Conservation (phyloP, 2,329 filamentous ascomycete genomes). For the Cytospora piceae region DNA sequence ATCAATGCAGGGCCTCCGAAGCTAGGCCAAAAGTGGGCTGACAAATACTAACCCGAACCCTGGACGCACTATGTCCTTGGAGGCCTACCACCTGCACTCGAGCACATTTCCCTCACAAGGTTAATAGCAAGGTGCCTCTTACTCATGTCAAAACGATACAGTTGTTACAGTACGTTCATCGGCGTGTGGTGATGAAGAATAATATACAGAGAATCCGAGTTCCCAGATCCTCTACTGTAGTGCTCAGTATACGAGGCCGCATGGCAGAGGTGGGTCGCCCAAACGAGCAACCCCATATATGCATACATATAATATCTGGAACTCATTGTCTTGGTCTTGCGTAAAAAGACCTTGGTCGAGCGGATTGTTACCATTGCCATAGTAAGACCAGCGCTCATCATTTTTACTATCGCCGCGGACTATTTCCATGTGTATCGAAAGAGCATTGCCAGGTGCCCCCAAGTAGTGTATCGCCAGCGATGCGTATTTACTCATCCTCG, state of each 20-base stretch:
- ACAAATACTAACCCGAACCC: background rate
- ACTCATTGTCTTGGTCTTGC: too few species aligned
- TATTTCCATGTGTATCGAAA: background rate
- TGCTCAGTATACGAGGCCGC: too few species aligned
- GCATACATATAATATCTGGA: too few species aligned
- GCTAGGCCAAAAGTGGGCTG: slow-evolving; percentile 2
- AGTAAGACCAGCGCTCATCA: background rate
- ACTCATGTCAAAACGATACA: too few species aligned
- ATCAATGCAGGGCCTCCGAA: background rate
- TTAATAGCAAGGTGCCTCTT: too few species aligned
- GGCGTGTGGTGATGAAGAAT: too few species aligned
- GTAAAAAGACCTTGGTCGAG: background rate
- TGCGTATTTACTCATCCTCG: background rate
- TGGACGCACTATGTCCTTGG: background rate
- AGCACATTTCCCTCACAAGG: too few species aligned
- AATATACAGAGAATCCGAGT: too few species aligned
- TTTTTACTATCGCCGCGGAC: background rate
- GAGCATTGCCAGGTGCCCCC: background rate
- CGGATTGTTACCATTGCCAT: background rate
- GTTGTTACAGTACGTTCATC: too few species aligned
- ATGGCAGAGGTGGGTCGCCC: too few species aligned
- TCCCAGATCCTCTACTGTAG: too few species aligned
- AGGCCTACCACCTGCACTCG: background rate
- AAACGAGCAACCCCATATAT: too few species aligned
- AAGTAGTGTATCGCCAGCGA: background rate